These are phyloP conservation scores for Eucalyptus caleyi DNA, from an alignment of 345 rosid species.

Conservation along the genomic window DNA sequence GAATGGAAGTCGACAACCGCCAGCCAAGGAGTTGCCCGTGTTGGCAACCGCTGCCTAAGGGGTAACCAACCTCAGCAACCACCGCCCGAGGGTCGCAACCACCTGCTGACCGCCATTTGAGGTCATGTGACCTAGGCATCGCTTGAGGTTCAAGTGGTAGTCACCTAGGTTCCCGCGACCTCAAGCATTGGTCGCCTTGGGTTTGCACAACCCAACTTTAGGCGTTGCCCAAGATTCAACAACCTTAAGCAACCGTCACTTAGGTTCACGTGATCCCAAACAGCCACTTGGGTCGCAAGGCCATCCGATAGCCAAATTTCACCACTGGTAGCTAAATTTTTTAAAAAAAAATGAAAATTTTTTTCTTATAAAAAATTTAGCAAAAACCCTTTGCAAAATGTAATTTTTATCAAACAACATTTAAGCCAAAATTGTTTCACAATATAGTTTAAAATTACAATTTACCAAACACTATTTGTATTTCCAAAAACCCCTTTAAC, in stretches of 20 bases:
- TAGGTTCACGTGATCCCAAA: rapidly evolving
- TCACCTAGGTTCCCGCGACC: rapidly evolving
- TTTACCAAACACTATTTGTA: too few relatives aligned
- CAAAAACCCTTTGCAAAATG: neutral
- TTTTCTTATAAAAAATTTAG: too few relatives aligned
- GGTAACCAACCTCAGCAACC: rapidly evolving
- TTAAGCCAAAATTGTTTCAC: neutral
- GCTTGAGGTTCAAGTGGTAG: rapidly evolving
- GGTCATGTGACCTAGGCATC: rapidly evolving
- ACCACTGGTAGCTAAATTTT: rapidly evolving
- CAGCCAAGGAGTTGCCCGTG: rapidly evolving
- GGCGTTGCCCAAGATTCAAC: rapidly evolving
- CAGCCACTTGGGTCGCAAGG: rapidly evolving
- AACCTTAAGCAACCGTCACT: rapidly evolving
- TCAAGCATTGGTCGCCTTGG: rapidly evolving
- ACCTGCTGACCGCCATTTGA: rapidly evolving
- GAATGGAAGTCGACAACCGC: rapidly evolving
- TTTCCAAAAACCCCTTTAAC: rapidly evolving
- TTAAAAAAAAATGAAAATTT: too few relatives aligned
- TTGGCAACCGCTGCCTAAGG: rapidly evolving
- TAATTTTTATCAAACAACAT: neutral
- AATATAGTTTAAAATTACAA: too few relatives aligned
- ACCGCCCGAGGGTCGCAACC: rapidly evolving
- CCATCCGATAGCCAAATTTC: rapidly evolving
- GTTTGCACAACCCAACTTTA: rapidly evolving